A percentile compares a stretch with the other conserved stretches of the same genome.
These are phyloP conservation scores for Pelagomonas calceolata DNA, from an alignment of 108 stramenopile genomes.

Conservation along the genomic window DNA sequence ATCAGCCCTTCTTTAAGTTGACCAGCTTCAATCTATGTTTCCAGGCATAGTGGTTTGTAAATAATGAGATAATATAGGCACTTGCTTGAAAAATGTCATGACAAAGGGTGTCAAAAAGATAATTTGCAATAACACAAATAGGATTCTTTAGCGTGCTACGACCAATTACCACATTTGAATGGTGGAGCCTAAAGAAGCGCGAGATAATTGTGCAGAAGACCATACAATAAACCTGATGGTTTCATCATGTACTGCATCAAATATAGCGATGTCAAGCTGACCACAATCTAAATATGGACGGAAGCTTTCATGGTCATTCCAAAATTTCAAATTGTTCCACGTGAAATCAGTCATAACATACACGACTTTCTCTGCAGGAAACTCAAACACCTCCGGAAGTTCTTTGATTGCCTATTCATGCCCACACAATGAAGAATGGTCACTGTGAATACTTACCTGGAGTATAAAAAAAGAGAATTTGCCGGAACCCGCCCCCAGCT, in stretches of 20 bases:
- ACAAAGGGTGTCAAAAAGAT: slow-evolving; percentile 54
- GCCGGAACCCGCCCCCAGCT: slow-evolving; percentile 51
- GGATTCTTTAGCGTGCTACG: slow-evolving; percentile 41
- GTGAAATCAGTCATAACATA: slow-evolving; percentile 64
- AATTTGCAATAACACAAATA: slow-evolving; percentile 50
- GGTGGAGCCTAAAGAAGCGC: too few species aligned
- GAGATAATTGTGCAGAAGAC: too few species aligned
- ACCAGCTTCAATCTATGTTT: slow-evolving; percentile 26
- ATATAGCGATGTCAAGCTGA: slow-evolving; percentile 49
- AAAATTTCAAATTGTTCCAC: slow-evolving; percentile 44
- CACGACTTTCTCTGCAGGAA: slow-evolving; percentile 44
- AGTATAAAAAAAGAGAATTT: slow-evolving; percentile 60
- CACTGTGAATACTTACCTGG: slow-evolving; percentile 8
- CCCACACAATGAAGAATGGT: too few species aligned
- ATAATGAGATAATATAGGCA: too few species aligned
- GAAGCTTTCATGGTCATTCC: slow-evolving; percentile 36
- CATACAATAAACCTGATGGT: not conserved
- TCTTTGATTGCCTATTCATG: slow-evolving; percentile 4
- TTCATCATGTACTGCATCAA: slow-evolving; percentile 48
- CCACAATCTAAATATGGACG: slow-evolving; percentile 37
- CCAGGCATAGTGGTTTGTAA: too few species aligned
- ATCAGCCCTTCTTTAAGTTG: slow-evolving; percentile 39
- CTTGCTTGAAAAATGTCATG: slow-evolving; percentile 44
- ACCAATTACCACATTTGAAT: slow-evolving; percentile 2
- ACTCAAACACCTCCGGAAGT: slow-evolving; percentile 15